Conservation (phyloP, 2,329 filamentous ascomycete species). For the Rhinocladiella mackenziei region DNA sequence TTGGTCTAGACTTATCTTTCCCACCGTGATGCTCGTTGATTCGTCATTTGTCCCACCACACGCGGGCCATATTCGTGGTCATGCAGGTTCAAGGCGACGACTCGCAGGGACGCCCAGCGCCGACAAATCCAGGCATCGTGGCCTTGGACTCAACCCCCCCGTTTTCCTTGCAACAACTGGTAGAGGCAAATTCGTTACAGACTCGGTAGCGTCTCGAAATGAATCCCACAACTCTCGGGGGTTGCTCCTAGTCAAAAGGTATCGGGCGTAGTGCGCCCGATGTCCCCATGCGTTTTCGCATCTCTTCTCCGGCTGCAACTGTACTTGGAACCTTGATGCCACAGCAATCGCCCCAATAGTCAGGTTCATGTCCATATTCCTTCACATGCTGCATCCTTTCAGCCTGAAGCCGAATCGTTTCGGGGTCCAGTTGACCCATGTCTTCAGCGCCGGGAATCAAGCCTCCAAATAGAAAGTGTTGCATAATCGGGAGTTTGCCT, state of each 20-base stretch:
- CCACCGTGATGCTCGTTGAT: conserved; percentile 8
- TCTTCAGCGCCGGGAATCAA: conserved; percentile 73
- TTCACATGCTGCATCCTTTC: conserved; percentile 66
- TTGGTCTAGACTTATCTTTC: too few relatives aligned
- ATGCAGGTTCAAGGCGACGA: conserved; percentile 19
- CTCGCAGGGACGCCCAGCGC: conserved; percentile 6
- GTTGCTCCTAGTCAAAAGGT: conserved; percentile 41
- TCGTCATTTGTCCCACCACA: conserved; percentile 10
- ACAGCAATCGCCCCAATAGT: conserved; percentile 89
- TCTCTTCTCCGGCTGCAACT: conserved; percentile 83
- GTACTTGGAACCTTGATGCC: conserved; percentile 96
- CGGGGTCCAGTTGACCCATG: conserved; percentile 63
- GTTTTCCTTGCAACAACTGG: background rate
- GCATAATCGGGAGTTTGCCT: conserved; percentile 93
- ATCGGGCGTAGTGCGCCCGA: conserved; percentile 61
- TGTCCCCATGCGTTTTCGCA: conserved; percentile 64
- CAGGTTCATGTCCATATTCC: conserved; percentile 54
- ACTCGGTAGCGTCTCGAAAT: background rate
- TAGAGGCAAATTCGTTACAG: too few relatives aligned
- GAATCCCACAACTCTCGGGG: background rate
- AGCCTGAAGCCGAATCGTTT: conserved; percentile 41
- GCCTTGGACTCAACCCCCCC: background rate
- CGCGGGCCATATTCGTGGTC: conserved; percentile 14
- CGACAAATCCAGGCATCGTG: background rate
- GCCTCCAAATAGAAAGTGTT: conserved; percentile 92